These are phyloP conservation scores for Raddia guianensis DNA, from an alignment of 176 grass and related monocot species.

Conservation along the genomic window DNA sequence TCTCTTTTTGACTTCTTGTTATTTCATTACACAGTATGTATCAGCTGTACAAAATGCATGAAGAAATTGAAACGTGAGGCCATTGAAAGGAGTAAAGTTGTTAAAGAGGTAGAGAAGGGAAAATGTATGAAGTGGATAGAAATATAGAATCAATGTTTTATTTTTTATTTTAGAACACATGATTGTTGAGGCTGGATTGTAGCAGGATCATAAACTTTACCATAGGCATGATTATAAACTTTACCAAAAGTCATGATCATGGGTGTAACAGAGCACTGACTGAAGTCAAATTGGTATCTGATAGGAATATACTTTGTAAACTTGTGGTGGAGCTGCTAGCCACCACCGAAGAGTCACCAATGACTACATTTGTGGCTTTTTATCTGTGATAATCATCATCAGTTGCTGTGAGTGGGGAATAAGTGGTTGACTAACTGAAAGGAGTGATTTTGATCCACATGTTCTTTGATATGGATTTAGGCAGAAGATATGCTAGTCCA, in stretches of 20 bases:
- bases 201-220: constrained; percentile 8
- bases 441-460: constrained; percentile 8
- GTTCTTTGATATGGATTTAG: background rate
- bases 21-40: background rate
- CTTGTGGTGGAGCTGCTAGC: background rate
- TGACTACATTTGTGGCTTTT: background rate
- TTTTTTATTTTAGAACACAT: constrained; percentile 19
- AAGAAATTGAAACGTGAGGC: background rate
- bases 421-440: background rate
- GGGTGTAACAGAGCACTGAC: background rate
- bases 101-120: background rate
- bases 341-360: background rate
- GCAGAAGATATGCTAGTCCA: too few relatives aligned
- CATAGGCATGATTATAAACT: background rate
- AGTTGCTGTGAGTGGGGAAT: background rate
- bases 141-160: background rate
- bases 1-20: background rate
- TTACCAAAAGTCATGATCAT: constrained; percentile 4
- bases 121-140: background rate
- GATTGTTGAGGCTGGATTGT: constrained; percentile 4
- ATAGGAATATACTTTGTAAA: background rate
- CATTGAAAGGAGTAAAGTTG: background rate
- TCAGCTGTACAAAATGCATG: background rate
- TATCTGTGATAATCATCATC: background rate
- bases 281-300: background rate